Conservation (phyloP, 2,329 filamentous ascomycete genomes). For the Monosporascus sp. region DNA sequence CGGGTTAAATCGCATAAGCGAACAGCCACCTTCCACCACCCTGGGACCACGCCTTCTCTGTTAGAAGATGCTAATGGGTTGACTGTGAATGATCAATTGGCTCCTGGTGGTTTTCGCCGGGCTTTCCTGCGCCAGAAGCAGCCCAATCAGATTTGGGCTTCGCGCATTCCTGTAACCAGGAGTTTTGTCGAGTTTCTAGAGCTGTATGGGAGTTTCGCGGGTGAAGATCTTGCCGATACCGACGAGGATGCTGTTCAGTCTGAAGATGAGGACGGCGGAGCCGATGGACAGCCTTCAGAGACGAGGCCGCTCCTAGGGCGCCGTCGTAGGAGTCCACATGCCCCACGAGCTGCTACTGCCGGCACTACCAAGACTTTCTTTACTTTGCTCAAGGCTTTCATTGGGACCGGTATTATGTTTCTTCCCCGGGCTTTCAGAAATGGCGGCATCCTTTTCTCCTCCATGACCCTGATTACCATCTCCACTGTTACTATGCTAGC, state of each 20-base stretch:
- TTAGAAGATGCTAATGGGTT: conserved; percentile 23
- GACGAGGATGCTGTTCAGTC: conserved; percentile 56
- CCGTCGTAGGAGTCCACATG: conserved; percentile 46
- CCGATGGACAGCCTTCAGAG: conserved; percentile 39
- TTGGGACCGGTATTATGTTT: conserved; percentile 79
- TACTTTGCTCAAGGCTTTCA: conserved; percentile 71
- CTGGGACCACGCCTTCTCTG: conserved; percentile 34
- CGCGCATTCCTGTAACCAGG: conserved; percentile 52
- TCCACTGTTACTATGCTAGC: conserved; percentile 63
- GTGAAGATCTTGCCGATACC: conserved; percentile 59
- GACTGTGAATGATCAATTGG: conserved; percentile 26
- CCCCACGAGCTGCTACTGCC: conserved; percentile 52
- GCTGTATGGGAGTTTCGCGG: conserved; percentile 71
- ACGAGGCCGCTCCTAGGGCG: conserved; percentile 55
- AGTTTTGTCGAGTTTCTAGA: conserved; percentile 74
- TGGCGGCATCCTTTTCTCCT: conserved; percentile 71
- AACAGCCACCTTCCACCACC: conserved; percentile 62
- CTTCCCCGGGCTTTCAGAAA: conserved; percentile 72
- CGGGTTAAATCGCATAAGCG: conserved; percentile 47
- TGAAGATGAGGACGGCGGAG: conserved; percentile 31
- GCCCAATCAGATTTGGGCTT: conserved; percentile 30
- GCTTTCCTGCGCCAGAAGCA: conserved; percentile 36
- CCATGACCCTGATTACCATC: conserved; percentile 59
- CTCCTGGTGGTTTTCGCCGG: conserved; percentile 46
- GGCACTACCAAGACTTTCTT: conserved; percentile 71